Percentiles rank a stretch among this genome's conserved stretches.
These are phyloP conservation scores for Keithomyces neogunnii DNA, from an alignment of 2,329 filamentous ascomycete species.

Conservation along the genomic window DNA sequence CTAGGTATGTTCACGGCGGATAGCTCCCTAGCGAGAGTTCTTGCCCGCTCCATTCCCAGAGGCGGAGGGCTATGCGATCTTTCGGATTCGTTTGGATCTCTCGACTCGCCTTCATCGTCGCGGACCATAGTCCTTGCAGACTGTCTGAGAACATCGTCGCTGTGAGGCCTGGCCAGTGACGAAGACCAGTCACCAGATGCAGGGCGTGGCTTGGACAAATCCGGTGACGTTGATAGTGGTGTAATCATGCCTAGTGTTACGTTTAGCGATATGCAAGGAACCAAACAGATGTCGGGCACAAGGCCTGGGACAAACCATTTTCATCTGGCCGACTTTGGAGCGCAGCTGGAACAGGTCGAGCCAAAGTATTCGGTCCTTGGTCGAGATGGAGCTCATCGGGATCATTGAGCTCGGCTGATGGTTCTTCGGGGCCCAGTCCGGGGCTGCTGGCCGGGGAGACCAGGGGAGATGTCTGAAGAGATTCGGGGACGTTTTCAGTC, in stretches of 20 bases:
- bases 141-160: conserved; percentile 45
- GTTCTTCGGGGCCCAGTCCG: conserved; percentile 38
- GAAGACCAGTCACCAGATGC: conserved; percentile 44
- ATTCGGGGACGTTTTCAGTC: conserved; percentile 81
- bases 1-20: conserved; percentile 87
- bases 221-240: conserved; percentile 45
- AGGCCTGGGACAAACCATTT: conserved; percentile 18
- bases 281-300: background rate
- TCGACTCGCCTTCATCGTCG: conserved; percentile 29
- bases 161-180: conserved; percentile 35
- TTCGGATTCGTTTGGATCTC: conserved; percentile 32
- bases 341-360: conserved; percentile 36
- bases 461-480: conserved; percentile 87
- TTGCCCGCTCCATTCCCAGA: conserved; percentile 69
- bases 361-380: conserved; percentile 23
- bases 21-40: conserved; percentile 77
- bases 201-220: conserved; percentile 36
- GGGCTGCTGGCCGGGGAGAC: conserved; percentile 87
- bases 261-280: background rate
- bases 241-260: conserved; percentile 36
- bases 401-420: conserved; percentile 44
- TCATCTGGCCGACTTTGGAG: conserved; percentile 22
- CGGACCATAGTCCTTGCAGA: conserved; percentile 30
- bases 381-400: conserved; percentile 64
- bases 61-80: conserved; percentile 72